Conservation (phyloP, 495 filamentous ascomycete genomes). For the Neurospora intermedia region DNA sequence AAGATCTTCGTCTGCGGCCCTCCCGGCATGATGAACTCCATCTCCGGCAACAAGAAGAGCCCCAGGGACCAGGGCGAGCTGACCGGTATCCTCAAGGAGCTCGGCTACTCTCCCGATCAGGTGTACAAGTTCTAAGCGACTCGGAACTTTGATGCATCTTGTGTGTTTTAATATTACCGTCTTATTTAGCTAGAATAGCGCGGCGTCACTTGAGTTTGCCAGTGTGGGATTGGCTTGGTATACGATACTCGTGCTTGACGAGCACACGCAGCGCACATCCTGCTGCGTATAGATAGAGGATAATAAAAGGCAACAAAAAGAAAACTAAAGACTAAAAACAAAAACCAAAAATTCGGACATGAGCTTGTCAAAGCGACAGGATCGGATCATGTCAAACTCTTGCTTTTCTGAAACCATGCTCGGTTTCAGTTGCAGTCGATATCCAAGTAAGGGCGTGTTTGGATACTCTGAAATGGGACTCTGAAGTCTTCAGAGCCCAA, state of each 20-base stretch:
- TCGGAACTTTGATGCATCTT: background rate
- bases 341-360: background rate
- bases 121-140: constrained; percentile 82
- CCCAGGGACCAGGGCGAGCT: constrained; percentile 91
- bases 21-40: constrained; percentile 84
- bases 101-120: constrained; percentile 87
- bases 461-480: too few relatives aligned
- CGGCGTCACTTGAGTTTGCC: background rate
- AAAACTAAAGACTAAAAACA: background rate
- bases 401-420: background rate
- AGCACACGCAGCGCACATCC: background rate
- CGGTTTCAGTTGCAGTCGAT: background rate
- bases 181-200: background rate
- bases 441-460: background rate
- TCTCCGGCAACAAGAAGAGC: constrained; percentile 80
- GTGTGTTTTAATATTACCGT: background rate
- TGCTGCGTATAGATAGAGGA: background rate
- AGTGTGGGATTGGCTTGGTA: background rate
- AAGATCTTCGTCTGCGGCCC: constrained; percentile 90
- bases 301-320: background rate
- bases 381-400: background rate
- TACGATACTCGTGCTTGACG: background rate
- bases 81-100: constrained; percentile 68
- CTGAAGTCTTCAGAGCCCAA: too few relatives aligned
- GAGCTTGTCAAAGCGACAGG: background rate